These are phyloP conservation scores for Cymbopogon flexuosus DNA, from an alignment of 202 grass and related monocot species.

Conservation along the genomic window DNA sequence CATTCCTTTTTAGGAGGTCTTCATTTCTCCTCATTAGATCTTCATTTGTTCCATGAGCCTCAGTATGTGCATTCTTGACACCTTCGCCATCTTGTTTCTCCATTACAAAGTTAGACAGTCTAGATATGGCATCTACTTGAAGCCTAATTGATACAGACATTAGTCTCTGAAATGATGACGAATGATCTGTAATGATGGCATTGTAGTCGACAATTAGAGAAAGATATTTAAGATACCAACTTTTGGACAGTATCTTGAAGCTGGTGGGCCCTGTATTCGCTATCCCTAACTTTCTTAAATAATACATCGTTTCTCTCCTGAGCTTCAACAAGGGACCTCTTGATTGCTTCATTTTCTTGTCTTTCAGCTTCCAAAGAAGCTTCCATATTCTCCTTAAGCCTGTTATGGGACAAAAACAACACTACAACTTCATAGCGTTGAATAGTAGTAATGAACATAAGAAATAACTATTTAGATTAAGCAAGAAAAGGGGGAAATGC, in stretches of 20 bases:
- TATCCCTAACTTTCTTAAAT: slow-evolving; percentile 62
- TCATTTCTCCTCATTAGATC: slow-evolving; percentile 54
- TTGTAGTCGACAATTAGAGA: slow-evolving; percentile 22
- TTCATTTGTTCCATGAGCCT: slow-evolving; percentile 51
- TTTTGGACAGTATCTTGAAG: slow-evolving; percentile 76
- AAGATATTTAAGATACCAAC: slow-evolving; percentile 37
- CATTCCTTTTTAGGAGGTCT: slow-evolving; percentile 51
- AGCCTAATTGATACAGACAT: slow-evolving; percentile 32
- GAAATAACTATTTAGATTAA: background rate
- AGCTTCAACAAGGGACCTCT: slow-evolving; percentile 60
- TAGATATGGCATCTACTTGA: slow-evolving; percentile 61
- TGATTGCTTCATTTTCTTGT: slow-evolving; percentile 63
- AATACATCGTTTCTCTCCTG: slow-evolving; percentile 60
- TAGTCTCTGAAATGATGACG: slow-evolving; percentile 21
- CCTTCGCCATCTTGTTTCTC: slow-evolving; percentile 59
- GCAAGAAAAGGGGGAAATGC: background rate
- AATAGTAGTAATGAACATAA: slow-evolving; percentile 17
- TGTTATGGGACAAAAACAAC: slow-evolving; percentile 38
- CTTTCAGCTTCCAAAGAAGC: slow-evolving; percentile 55
- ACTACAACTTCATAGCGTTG: slow-evolving; percentile 20
- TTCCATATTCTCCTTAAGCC: slow-evolving; percentile 64
- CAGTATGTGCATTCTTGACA: slow-evolving; percentile 43
- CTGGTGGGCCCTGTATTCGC: slow-evolving; percentile 55
- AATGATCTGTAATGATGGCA: slow-evolving; percentile 7
- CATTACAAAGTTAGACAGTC: slow-evolving; percentile 49